Percentiles rank a stretch among this genome's conserved stretches.
Evolutionary conservation across 768 basidiomycete species (phyloP).

Genomic region (Amanita rubescens): DNA sequence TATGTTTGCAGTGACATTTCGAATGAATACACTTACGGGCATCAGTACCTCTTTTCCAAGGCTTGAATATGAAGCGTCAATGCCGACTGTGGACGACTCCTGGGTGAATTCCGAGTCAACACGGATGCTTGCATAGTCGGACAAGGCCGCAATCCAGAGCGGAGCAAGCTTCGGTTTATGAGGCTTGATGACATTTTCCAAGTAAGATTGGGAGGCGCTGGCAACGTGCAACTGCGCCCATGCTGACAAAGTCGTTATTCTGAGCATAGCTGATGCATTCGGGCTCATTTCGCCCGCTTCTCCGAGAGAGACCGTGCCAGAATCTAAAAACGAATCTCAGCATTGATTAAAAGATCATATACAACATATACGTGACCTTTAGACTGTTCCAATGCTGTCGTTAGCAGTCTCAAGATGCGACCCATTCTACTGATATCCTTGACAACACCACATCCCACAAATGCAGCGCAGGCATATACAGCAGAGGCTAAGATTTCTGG

Average conservation of each 20-base stretch:
- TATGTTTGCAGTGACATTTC: not conserved
- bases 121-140: slow-evolving; percentile 89
- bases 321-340: slow-evolving; percentile 38
- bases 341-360: not conserved
- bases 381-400: slow-evolving; percentile 81
- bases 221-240: slow-evolving; percentile 93
- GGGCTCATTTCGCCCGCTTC: slow-evolving; percentile 83
- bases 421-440: slow-evolving; percentile 91
- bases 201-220: slow-evolving; percentile 63
- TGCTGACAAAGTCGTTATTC: slow-evolving; percentile 86
- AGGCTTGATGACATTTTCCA: slow-evolving; percentile 76
- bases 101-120: slow-evolving; percentile 84
- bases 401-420: slow-evolving; percentile 84
- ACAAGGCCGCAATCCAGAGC: slow-evolving; percentile 81
- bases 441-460: slow-evolving; percentile 91
- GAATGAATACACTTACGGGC: slow-evolving; percentile 51
- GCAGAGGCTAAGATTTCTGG: slow-evolving; percentile 93
- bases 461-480: slow-evolving; percentile 88
- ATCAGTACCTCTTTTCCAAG: slow-evolving; percentile 86
- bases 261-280: slow-evolving; percentile 91
- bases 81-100: slow-evolving; percentile 62
- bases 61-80: slow-evolving; percentile 81
- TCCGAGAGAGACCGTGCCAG: slow-evolving; percentile 79
- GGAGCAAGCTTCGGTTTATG: slow-evolving; percentile 67
- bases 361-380: slow-evolving; percentile 46